phyloP scores from a whole-genome alignment of 306 rosid species.

The Vigna hirtella region DNA sequence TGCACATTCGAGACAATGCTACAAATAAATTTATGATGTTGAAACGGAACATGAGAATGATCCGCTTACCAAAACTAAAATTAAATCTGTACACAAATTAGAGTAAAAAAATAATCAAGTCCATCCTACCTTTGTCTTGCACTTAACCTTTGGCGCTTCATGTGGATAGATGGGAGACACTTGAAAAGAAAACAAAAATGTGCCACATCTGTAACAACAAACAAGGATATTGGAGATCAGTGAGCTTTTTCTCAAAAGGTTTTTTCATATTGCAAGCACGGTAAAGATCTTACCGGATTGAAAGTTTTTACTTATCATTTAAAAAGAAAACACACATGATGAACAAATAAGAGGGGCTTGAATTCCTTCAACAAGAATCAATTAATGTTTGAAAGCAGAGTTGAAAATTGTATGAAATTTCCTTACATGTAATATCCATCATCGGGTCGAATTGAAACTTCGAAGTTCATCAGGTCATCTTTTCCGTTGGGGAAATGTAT shows the following conservation, averaged over 20 bases:
- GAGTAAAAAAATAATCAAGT: constrained; percentile 21
- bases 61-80: background rate
- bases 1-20: constrained; percentile 42
- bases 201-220: constrained; percentile 72
- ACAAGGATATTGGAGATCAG: constrained; percentile 31
- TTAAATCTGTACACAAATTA: background rate
- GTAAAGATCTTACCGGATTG: constrained; percentile 8
- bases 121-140: constrained; percentile 87
- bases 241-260: background rate
- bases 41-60: constrained; percentile 6
- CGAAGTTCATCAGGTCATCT: constrained; percentile 96
- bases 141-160: constrained; percentile 94
- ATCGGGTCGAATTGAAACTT: constrained; percentile 91
- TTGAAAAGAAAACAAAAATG: constrained; percentile 78
- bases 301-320: constrained; percentile 21
- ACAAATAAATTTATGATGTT: constrained; percentile 24
- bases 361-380: constrained; percentile 26
- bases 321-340: background rate
- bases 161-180: constrained; percentile 88
- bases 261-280: background rate
- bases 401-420: constrained; percentile 24
- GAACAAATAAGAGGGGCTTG: background rate
- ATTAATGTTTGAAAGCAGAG: constrained; percentile 6
- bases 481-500: constrained; percentile 90
- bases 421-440: constrained; percentile 89